phyloP scores from a whole-genome alignment of 2,329 filamentous ascomycete species.

The Stemphylium lycopersici region DNA sequence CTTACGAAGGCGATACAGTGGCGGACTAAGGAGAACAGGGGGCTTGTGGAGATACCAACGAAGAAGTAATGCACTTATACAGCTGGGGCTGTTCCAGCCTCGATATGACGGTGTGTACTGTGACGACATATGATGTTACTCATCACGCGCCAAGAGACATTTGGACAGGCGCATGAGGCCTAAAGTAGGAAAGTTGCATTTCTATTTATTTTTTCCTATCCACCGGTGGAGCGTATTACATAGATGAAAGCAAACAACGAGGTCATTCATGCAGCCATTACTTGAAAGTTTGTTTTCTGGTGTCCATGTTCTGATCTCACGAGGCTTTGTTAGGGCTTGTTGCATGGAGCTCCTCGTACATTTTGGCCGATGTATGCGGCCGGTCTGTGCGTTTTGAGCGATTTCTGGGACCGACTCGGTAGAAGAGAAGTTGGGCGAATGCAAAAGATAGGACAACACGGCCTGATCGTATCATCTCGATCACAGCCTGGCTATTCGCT shows the following conservation, averaged over 20 bases:
- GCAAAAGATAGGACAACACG: not conserved
- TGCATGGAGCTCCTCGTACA: not conserved
- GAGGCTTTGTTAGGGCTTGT: not conserved
- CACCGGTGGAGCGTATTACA: not conserved
- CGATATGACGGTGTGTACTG: too few species aligned
- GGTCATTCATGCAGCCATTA: not conserved
- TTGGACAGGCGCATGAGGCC: too few species aligned
- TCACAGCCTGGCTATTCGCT: constrained; percentile 14
- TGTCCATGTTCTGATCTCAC: not conserved
- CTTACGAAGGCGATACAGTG: constrained; percentile 58
- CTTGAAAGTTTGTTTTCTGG: not conserved
- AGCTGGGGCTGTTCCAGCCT: too few species aligned
- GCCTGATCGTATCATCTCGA: not conserved
- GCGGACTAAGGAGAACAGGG: constrained; percentile 54
- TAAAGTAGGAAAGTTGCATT: not conserved
- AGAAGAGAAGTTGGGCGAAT: not conserved
- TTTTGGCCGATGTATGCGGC: not conserved
- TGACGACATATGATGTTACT: too few species aligned
- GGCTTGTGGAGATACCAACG: constrained; percentile 42
- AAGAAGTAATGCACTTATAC: not conserved
- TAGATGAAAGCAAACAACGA: not conserved
- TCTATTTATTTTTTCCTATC: not conserved
- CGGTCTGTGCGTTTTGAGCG: not conserved
- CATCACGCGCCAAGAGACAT: too few species aligned
- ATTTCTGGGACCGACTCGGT: not conserved